A percentile compares a stretch with the other conserved stretches of the same genome.
These are phyloP conservation scores for Alisma plantagoaquatica DNA, from an alignment of 106 monocot genomes.

Conservation along the genomic window DNA sequence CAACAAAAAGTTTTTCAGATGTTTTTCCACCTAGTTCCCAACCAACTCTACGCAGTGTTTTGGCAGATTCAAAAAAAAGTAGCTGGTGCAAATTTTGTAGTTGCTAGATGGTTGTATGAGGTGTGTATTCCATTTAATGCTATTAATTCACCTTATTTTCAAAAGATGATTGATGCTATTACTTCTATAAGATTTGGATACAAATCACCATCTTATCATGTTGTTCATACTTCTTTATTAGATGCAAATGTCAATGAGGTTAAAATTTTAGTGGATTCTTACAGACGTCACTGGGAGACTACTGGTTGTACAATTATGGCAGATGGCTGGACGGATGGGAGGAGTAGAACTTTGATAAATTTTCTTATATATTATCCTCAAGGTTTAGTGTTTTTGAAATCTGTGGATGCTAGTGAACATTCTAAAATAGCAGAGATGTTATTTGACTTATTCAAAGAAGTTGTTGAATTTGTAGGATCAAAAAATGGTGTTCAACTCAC, in stretches of 20 bases:
- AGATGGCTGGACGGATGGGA: background rate
- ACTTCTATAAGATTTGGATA: background rate
- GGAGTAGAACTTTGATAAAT: background rate
- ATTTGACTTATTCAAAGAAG: background rate
- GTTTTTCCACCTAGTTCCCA: too few species aligned
- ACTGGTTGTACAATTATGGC: background rate
- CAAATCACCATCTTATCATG: background rate
- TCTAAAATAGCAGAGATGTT: background rate
- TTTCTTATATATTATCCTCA: background rate
- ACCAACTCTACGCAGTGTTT: too few species aligned
- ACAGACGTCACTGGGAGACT: background rate
- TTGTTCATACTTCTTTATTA: background rate
- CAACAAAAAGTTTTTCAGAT: too few species aligned
- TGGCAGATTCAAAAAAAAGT: too few species aligned
- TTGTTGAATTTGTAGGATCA: background rate
- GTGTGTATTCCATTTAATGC: too few species aligned
- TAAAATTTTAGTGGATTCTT: background rate
- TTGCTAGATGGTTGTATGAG: too few species aligned
- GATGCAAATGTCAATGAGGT: background rate
- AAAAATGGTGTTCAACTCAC: background rate
- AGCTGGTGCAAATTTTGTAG: too few species aligned
- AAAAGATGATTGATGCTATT: too few species aligned
- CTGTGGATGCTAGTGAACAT: background rate
- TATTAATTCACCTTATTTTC: too few species aligned
- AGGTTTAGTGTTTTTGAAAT: constrained; percentile 4